A percentile compares a stretch with the other conserved stretches of the same genome.
Evolutionary conservation across 805 yeast species (phyloP).

Genomic region (Saturnispora gosingensis): DNA sequence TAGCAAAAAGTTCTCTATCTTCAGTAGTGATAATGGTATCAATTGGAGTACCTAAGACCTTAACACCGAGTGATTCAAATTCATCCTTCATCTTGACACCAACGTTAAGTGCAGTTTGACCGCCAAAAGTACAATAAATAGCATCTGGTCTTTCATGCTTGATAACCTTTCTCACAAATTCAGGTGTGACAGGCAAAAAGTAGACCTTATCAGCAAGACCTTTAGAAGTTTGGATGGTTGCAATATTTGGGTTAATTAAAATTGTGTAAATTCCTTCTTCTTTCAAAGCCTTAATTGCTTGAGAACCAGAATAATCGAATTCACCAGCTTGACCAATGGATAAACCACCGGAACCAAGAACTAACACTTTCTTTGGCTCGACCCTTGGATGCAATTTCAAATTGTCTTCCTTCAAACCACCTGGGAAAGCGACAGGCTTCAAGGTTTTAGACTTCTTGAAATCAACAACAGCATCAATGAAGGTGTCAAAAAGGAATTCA

Average conservation of each 20-base stretch:
- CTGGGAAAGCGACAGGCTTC: conserved; percentile 83
- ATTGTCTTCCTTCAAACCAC: conserved; percentile 71
- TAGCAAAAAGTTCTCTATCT: conserved; percentile 93
- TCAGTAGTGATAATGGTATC: conserved; percentile 93
- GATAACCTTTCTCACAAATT: conserved; percentile 88
- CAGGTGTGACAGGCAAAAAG: conserved; percentile 94
- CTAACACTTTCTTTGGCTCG: conserved; percentile 82
- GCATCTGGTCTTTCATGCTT: conserved; percentile 97
- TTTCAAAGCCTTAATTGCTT: conserved; percentile 89
- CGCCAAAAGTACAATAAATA: conserved; percentile 92
- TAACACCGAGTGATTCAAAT: conserved; percentile 82
- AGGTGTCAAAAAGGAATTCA: conserved; percentile 91
- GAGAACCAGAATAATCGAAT: conserved; percentile 95
- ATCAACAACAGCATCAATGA: conserved; percentile 71
- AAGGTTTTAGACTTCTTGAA: conserved; percentile 45
- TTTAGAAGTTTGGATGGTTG: conserved; percentile 94
- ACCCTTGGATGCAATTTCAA: conserved; percentile 67
- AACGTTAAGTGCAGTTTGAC: conserved; percentile 94
- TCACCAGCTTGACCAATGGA: conserved; percentile 99
- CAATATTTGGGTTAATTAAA: conserved; percentile 90
- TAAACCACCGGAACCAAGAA: conserved; percentile 94
- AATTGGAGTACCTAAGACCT: conserved; percentile 96
- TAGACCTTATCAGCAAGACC: conserved; percentile 92
- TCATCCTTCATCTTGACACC: conserved; percentile 95
- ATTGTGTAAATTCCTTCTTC: conserved; percentile 84